Conservation (phyloP, 768 basidiomycete species). For the Cystobasidium onofrii region DNA sequence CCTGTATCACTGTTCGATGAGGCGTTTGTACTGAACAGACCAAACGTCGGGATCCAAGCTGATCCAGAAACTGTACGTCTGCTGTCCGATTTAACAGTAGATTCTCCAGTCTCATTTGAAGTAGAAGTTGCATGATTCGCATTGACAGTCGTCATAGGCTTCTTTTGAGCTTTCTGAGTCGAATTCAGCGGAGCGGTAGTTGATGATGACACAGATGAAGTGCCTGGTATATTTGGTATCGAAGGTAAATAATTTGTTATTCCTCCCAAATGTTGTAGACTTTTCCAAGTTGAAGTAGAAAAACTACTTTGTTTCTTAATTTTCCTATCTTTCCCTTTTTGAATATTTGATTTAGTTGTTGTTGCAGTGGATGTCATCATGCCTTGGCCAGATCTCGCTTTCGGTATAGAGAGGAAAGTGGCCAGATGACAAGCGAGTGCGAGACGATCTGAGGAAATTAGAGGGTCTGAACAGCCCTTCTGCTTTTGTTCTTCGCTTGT, state of each 20-base stretch:
- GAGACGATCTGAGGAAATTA: background rate
- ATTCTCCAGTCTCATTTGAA: background rate
- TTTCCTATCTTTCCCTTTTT: background rate
- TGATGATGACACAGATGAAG: background rate
- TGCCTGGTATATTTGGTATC: background rate
- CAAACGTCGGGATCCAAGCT: background rate
- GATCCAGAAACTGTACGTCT: background rate
- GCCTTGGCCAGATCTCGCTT: background rate
- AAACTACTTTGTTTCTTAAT: background rate
- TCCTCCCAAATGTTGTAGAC: background rate
- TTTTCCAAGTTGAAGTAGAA: constrained; percentile 3
- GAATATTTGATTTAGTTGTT: background rate
- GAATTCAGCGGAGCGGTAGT: background rate
- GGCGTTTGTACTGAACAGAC: background rate
- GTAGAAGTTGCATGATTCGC: background rate
- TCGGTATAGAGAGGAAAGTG: background rate
- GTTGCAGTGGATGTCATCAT: background rate
- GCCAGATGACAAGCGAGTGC: background rate
- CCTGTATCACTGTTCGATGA: no score
- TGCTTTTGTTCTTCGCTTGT: background rate
- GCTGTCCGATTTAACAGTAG: background rate
- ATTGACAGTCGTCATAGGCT: background rate
- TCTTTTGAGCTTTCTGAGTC: background rate
- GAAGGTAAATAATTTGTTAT: background rate
- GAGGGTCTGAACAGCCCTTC: background rate